Evolutionary conservation across 805 yeast genomes (phyloP), one percentile per base, ranked within the genome.

Genomic region (Ogataea salicorniae): DNA sequence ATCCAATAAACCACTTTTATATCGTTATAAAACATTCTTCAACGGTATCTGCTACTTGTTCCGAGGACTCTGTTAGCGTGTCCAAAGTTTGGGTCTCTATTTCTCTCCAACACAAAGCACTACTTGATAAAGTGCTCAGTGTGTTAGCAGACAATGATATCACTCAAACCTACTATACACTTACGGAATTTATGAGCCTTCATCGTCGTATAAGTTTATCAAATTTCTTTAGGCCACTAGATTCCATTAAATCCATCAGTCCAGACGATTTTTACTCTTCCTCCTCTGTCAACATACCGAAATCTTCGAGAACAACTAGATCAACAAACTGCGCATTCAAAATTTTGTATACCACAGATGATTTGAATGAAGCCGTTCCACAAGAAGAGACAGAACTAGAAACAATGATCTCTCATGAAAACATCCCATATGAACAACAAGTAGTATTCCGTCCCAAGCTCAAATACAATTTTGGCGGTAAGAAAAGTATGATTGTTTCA

Each of bases 401-500:
- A 9, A 43, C 50, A 9, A 58, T 53, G 31, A 37, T 47, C 5
- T 52, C 51, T 33, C 68, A 64, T 45, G 74, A 65, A 42, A 53
- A 59, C 39, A 55, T 67, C 13, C 56, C 62, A 1, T 56, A 50
- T 18, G 54, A 54, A 3, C 60, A 65, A 4, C 72, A 68, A 43
- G 51, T 66, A 8, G 48, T 55, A 6, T 66, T 63, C 35, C 41
- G 48, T 6, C 72, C 72, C 2, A 39, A 72, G 5, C 63, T 86
- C 43, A 71, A 69, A 33, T 74, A 77, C 53, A 67, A 66, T 16
- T 82, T 89, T 56, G 61, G 67, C 23, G 84, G 81, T 55, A 76
- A 75, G 5, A 74, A 79, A 37, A 63, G 68, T 1, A 75, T 86
- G 53, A 74, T 76, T 5, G 76, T 92, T 8, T 73, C 81, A 1